A percentile compares a stretch with the other conserved stretches of the same genome.
Evolutionary conservation across 352 stramenopile species (phyloP).

Genomic region (Phytophthora syringae): DNA sequence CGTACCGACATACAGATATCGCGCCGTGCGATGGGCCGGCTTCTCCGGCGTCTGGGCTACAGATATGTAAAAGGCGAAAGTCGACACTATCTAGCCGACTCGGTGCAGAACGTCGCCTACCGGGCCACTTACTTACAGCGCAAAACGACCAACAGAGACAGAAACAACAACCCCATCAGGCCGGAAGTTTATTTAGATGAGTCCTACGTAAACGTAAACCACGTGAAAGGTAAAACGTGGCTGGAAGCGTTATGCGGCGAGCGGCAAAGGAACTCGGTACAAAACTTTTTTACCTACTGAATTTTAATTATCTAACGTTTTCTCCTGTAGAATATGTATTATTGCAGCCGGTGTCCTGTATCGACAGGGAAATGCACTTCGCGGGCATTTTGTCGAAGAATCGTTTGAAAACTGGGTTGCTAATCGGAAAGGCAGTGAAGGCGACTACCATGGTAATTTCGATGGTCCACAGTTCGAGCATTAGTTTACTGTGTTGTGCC

Average conservation of each 20-base stretch:
- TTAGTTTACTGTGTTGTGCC: neutral
- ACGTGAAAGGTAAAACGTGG: neutral
- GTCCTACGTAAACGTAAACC: slow-evolving; percentile 1
- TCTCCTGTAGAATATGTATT: neutral
- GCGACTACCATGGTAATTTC: neutral
- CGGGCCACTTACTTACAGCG: neutral
- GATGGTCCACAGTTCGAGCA: neutral
- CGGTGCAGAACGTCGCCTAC: neutral
- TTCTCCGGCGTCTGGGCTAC: neutral
- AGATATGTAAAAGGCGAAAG: neutral
- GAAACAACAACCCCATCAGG: neutral
- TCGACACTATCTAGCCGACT: neutral
- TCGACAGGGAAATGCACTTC: neutral
- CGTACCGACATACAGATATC: neutral
- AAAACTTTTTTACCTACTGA: neutral
- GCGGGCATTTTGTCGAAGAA: neutral
- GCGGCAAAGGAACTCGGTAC: neutral
- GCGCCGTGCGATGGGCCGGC: neutral
- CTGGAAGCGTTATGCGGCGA: neutral
- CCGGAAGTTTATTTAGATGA: neutral
- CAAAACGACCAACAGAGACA: neutral
- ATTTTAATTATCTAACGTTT: neutral
- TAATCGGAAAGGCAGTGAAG: neutral
- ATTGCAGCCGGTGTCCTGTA: neutral
- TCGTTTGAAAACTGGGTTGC: neutral